A percentile compares a stretch with the other conserved stretches of the same genome.
Conservation (phyloP, 192 early-diverging fungal species). For the Coemansia sp. region DNA sequence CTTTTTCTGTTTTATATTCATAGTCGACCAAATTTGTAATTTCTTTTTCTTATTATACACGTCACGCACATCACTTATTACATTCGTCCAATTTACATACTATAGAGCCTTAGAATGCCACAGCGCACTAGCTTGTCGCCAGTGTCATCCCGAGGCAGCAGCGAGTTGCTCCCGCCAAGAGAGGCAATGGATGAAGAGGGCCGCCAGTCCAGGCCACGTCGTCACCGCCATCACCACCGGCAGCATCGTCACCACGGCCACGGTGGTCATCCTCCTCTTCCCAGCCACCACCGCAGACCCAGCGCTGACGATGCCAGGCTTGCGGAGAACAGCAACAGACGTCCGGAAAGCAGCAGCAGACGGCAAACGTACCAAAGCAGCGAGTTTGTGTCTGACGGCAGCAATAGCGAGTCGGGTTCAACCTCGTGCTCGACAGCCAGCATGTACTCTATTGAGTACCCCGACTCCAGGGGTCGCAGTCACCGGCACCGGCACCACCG, state of each 20-base stretch:
- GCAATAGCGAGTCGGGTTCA: conserved; percentile 48
- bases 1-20: neutral
- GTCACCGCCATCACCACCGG: conserved; percentile 18
- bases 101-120: conserved; percentile 1
- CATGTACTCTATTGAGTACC: conserved; percentile 34
- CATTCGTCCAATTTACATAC: neutral
- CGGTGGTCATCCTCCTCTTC: conserved; percentile 10
- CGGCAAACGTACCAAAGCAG: conserved; percentile 2
- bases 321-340: conserved; percentile 2
- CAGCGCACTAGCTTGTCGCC: conserved; percentile 11
- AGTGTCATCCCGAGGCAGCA: conserved; percentile 7
- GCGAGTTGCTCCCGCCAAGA: neutral
- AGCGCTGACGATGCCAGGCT: neutral
- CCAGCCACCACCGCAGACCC: conserved; percentile 14
- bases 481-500: conserved; percentile 46
- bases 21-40: conserved; percentile 1
- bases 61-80: neutral
- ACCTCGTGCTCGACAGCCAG: conserved; percentile 51
- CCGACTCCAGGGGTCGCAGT: conserved; percentile 16
- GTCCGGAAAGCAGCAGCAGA: neutral
- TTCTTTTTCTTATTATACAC: neutral
- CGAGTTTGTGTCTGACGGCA: conserved; percentile 19
- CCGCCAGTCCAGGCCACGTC: conserved; percentile 2
- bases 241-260: conserved; percentile 20
- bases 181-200: neutral